Conservation (phyloP, 257 asterid genomes). For the Orobanche coerulescens region DNA sequence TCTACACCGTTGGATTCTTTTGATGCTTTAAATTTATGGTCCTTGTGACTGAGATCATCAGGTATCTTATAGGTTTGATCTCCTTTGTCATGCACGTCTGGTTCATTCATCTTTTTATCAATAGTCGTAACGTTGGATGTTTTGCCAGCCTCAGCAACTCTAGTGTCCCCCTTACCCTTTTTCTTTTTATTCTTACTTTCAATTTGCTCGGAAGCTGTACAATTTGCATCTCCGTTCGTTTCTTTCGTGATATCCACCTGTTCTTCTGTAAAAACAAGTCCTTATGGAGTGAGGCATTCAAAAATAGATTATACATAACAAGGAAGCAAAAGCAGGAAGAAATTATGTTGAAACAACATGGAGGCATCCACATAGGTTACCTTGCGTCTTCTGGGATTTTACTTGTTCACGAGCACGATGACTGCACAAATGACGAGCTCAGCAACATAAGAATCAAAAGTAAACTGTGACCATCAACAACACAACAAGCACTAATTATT, state of each 20-base stretch:
- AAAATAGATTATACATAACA: neutral
- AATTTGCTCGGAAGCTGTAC: slow-evolving; percentile 24
- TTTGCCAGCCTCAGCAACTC: slow-evolving; percentile 15
- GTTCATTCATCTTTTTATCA: slow-evolving; percentile 13
- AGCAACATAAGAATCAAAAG: slow-evolving; percentile 27
- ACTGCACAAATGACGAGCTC: slow-evolving; percentile 37
- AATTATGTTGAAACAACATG: neutral
- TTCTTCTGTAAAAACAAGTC: slow-evolving; percentile 23
- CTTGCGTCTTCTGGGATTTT: slow-evolving; percentile 32
- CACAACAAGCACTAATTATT: neutral
- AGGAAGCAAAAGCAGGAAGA: slow-evolving; percentile 6
- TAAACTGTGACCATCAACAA: neutral
- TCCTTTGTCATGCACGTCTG: slow-evolving; percentile 17
- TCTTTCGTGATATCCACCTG: slow-evolving; percentile 16
- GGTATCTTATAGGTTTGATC: slow-evolving; percentile 11
- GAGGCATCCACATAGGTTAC: slow-evolving; percentile 23
- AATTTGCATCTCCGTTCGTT: slow-evolving; percentile 23
- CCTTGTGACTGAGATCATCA: neutral
- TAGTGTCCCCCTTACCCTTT: slow-evolving; percentile 27
- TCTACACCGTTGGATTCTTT: slow-evolving; percentile 24
- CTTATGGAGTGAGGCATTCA: neutral
- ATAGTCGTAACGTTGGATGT: slow-evolving; percentile 3
- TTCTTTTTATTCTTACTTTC: slow-evolving; percentile 44
- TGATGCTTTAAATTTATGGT: slow-evolving; percentile 15
- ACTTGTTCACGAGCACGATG: slow-evolving; percentile 20